Conservation (phyloP, 2,329 filamentous ascomycete species). For the Emergomyces pasteurianus region DNA sequence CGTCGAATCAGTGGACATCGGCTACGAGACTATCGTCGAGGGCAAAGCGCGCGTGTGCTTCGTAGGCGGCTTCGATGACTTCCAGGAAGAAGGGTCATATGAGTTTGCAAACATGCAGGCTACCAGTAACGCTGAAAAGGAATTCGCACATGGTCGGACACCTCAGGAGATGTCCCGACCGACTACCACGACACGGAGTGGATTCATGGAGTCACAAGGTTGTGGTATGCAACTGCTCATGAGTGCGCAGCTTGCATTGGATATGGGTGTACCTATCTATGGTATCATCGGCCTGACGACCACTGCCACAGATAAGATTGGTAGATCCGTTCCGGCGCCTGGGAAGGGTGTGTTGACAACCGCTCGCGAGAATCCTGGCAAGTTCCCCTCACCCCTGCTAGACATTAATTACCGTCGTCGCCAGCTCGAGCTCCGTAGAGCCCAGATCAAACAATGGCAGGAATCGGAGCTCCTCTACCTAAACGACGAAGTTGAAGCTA, state of each 20-base stretch:
- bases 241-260: slow-evolving; percentile 87
- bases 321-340: slow-evolving; percentile 88
- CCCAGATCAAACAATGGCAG: slow-evolving; percentile 92
- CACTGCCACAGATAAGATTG: slow-evolving; percentile 98
- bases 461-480: slow-evolving; percentile 89
- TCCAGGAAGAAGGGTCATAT: slow-evolving; percentile 97
- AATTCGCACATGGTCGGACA: slow-evolving; percentile 88
- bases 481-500: slow-evolving; percentile 81
- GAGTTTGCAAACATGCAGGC: slow-evolving; percentile 99
- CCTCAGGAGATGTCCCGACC: slow-evolving; percentile 96
- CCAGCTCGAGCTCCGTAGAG: slow-evolving; percentile 86
- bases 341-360: slow-evolving; percentile 95
- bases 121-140: slow-evolving; percentile 94
- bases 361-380: slow-evolving; percentile 78
- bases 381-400: slow-evolving; percentile 87
- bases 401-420: slow-evolving; percentile 96
- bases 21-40: slow-evolving; percentile 96
- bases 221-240: slow-evolving; percentile 98
- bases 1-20: slow-evolving; percentile 93
- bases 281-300: slow-evolving; percentile 87
- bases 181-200: slow-evolving; percentile 89
- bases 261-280: slow-evolving; percentile 98
- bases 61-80: slow-evolving; percentile 97
- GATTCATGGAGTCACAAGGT: slow-evolving; percentile 99
- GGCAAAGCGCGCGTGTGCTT: slow-evolving; percentile 96